These are phyloP conservation scores for Lavandula angustifolia DNA, from an alignment of 257 asterid species.

Conservation along the genomic window DNA sequence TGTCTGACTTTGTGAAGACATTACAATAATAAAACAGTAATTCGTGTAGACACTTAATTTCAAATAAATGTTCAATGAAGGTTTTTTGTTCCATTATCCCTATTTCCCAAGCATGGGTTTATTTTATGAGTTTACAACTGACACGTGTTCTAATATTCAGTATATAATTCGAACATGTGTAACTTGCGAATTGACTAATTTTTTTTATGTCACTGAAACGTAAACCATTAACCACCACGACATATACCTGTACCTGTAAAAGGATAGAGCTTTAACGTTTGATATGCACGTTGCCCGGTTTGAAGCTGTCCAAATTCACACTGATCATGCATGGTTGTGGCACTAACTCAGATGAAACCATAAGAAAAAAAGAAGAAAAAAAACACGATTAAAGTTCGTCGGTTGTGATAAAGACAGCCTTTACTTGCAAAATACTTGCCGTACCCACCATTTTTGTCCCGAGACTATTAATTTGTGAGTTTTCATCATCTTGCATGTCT, in stretches of 20 bases:
- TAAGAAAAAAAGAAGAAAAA: too few relatives aligned
- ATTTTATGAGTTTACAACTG: too few relatives aligned
- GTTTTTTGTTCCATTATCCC: too few relatives aligned
- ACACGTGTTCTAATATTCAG: too few relatives aligned
- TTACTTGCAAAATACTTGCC: background rate
- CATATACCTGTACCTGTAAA: background rate
- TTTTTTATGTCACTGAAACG: background rate
- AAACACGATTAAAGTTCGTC: slow-evolving; percentile 28
- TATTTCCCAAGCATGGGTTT: too few relatives aligned
- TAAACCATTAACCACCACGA: background rate
- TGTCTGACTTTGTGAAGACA: too few relatives aligned
- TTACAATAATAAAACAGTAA: too few relatives aligned
- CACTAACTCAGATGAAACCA: slow-evolving; percentile 20
- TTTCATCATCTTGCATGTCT: too few relatives aligned
- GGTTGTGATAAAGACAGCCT: slow-evolving; percentile 27
- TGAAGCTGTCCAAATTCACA: slow-evolving; percentile 4
- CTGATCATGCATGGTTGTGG: slow-evolving; percentile 16
- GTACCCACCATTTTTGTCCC: background rate
- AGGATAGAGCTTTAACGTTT: background rate
- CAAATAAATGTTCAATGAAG: too few relatives aligned
- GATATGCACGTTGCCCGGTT: background rate
- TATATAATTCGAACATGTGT: too few relatives aligned
- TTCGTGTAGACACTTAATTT: too few relatives aligned
- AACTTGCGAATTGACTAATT: background rate
- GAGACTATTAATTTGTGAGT: too few relatives aligned